Percentiles rank a stretch among this genome's conserved stretches.
These are phyloP conservation scores for Lasiodiplodia sp. DNA, from an alignment of 2,329 filamentous ascomycete genomes.

Conservation along the genomic window DNA sequence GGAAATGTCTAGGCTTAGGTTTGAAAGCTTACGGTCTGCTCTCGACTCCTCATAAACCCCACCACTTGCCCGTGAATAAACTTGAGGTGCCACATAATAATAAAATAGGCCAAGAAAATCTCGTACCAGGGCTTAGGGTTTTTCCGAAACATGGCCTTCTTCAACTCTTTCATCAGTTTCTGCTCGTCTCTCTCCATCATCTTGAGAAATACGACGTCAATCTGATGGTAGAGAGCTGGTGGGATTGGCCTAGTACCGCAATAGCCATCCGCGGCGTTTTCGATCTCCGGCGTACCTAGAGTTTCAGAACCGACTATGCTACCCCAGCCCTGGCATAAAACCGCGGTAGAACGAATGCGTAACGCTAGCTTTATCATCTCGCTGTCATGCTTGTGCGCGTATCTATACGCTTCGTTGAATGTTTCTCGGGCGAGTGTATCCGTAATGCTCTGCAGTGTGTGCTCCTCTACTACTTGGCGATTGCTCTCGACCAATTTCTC, in stretches of 20 bases:
- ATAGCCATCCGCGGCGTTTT: conserved; percentile 28
- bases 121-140: conserved; percentile 49
- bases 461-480: not conserved
- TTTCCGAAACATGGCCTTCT: conserved; percentile 40
- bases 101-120: conserved; percentile 44
- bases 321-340: not conserved
- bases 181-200: not conserved
- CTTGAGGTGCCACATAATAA: conserved; percentile 46
- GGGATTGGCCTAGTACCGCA: not conserved
- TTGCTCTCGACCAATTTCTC: not conserved
- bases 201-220: not conserved
- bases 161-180: conserved; percentile 37
- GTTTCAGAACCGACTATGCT: not conserved
- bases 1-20: not conserved
- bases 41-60: conserved; percentile 41
- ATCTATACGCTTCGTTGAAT: not conserved
- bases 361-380: not conserved
- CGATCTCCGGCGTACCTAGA: not conserved
- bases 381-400: not conserved
- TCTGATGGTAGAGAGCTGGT: not conserved
- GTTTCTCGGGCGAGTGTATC: not conserved
- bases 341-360: not conserved
- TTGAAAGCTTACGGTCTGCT: not conserved
- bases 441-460: not conserved
- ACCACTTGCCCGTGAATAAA: conserved; percentile 45